Conservation (phyloP, 768 basidiomycete genomes). For the Lenzites betulinus region DNA sequence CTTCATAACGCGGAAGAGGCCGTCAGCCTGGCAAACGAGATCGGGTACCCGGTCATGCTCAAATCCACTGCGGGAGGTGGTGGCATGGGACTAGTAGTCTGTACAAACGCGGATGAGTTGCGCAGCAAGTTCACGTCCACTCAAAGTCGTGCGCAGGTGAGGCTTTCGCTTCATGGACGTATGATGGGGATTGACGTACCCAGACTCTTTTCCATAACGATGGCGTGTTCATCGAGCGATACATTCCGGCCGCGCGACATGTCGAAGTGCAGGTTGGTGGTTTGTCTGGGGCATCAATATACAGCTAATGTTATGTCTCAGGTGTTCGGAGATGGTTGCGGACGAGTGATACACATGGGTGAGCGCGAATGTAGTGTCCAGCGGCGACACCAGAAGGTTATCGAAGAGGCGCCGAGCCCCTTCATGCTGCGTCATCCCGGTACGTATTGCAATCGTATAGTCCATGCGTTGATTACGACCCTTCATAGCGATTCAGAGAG, state of each 20-base stretch:
- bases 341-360: conserved; percentile 61
- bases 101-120: conserved; percentile 44
- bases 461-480: not conserved
- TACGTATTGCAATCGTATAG: conserved; percentile 23
- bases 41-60: conserved; percentile 65
- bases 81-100: conserved; percentile 66
- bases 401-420: conserved; percentile 70
- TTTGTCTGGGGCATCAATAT: not conserved
- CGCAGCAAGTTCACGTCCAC: conserved; percentile 37
- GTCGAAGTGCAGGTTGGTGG: conserved; percentile 60
- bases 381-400: conserved; percentile 70
- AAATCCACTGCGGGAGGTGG: conserved; percentile 73
- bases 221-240: conserved; percentile 62
- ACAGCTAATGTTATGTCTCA: conserved; percentile 27
- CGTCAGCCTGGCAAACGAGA: conserved; percentile 36
- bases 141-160: conserved; percentile 47
- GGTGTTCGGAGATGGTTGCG: conserved; percentile 68
- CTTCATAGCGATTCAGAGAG: conserved; percentile 42
- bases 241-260: conserved; percentile 56
- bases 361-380: conserved; percentile 75
- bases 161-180: not conserved
- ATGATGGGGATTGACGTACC: not conserved
- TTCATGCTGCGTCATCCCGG: conserved; percentile 51
- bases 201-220: conserved; percentile 51
- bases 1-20: conserved; percentile 45